These are phyloP conservation scores for Colletotrichum spinosum DNA, from an alignment of 2,329 filamentous ascomycete species.

Conservation along the genomic window DNA sequence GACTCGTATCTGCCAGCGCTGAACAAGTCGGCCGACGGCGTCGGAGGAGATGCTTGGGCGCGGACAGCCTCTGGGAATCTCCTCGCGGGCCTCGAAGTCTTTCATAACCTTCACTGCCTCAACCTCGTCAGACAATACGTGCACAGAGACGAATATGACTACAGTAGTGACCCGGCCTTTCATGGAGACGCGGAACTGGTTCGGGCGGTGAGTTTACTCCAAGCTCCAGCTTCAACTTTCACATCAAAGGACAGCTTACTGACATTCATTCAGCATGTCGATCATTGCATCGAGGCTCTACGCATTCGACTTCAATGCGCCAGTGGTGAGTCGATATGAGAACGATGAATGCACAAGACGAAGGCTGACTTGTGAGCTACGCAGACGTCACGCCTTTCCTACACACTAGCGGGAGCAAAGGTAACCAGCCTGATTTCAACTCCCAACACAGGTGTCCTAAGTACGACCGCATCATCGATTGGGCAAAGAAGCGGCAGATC, in stretches of 20 bases:
- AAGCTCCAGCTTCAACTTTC: not conserved
- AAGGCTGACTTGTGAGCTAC: not conserved
- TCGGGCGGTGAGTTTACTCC: constrained; percentile 12
- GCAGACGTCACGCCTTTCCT: constrained; percentile 24
- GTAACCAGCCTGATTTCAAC: constrained; percentile 25
- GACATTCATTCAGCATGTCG: constrained; percentile 13
- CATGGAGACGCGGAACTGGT: constrained; percentile 21
- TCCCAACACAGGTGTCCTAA: constrained; percentile 29
- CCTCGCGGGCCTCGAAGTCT: constrained; percentile 61
- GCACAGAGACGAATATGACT: constrained; percentile 22
- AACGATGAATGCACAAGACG: not conserved
- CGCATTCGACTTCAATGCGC: constrained; percentile 20
- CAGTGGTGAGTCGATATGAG: not conserved
- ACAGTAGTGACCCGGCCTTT: constrained; percentile 25
- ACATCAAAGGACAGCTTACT: not conserved
- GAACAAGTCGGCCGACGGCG: constrained; percentile 21
- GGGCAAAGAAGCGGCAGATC: constrained; percentile 25
- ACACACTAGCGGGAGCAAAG: constrained; percentile 15
- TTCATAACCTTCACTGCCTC: constrained; percentile 66
- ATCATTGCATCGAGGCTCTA: constrained; percentile 29
- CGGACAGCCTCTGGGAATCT: constrained; percentile 19
- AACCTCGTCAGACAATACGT: constrained; percentile 52
- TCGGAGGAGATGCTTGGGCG: constrained; percentile 16
- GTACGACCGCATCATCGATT: constrained; percentile 22
- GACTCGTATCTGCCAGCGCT: constrained; percentile 8